Conservation (phyloP, 202 grass and related monocot species). For the Musa balbisiana region DNA sequence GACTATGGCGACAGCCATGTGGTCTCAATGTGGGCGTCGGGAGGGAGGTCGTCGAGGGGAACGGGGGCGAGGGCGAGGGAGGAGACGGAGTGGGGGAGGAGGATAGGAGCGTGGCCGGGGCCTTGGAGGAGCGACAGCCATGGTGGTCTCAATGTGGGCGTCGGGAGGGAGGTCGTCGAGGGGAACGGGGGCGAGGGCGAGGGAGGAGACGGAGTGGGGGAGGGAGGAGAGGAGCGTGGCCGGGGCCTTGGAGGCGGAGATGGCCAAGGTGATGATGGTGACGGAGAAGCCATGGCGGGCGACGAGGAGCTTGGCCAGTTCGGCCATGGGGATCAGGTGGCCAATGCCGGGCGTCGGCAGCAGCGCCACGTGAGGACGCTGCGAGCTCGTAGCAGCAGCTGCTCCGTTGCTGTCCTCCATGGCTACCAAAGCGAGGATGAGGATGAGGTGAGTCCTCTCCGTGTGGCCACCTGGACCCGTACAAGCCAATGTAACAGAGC, state of each 20-base stretch:
- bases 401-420: not conserved
- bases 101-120: not conserved
- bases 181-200: not conserved
- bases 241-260: not conserved
- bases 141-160: slow-evolving; percentile 14
- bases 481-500: no score
- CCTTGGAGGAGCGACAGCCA: not conserved
- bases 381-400: not conserved
- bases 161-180: slow-evolving; percentile 4
- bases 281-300: not conserved
- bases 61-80: not conserved
- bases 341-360: not conserved
- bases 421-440: not conserved
- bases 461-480: no score
- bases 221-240: not conserved
- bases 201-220: not conserved
- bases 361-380: not conserved
- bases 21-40: slow-evolving; percentile 10
- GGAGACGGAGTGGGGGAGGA: slow-evolving; percentile 3
- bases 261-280: slow-evolving; percentile 9
- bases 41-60: not conserved
- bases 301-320: slow-evolving; percentile 17
- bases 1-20: slow-evolving; percentile 5
- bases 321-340: slow-evolving; percentile 12
- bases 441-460: no score